A percentile compares a stretch with the other conserved stretches of the same genome.
phyloP scores from a whole-genome alignment of 352 stramenopile species.

The Globisporangium viniferum region DNA sequence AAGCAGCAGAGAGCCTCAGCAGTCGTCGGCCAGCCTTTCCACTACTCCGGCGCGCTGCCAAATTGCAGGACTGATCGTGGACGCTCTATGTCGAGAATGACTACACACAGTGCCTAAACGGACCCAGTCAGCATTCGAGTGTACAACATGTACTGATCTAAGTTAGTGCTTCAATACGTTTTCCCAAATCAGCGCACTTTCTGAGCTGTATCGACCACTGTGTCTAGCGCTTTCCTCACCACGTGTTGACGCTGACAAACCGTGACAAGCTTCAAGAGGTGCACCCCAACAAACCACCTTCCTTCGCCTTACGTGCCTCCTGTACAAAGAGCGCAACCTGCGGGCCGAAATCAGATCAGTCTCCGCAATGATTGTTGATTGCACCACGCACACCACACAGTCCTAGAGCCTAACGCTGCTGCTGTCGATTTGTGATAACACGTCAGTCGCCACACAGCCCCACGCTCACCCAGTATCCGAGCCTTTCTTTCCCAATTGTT shows the following conservation, averaged over 20 bases:
- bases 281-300: too few species aligned
- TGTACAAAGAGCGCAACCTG: not conserved
- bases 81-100: not conserved
- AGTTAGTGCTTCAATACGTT: not conserved
- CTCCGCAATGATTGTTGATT: not conserved
- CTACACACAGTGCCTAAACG: not conserved
- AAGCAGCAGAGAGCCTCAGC: not conserved
- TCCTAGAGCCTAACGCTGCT: too few species aligned
- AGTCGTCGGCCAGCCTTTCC: not conserved
- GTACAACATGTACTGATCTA: not conserved
- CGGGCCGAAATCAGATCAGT: not conserved
- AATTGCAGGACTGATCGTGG: not conserved
- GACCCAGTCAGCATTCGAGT: not conserved
- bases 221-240: not conserved
- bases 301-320: not conserved
- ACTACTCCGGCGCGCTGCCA: not conserved
- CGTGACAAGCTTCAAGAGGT: not conserved
- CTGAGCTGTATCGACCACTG: too few species aligned
- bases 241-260: not conserved
- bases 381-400: not conserved
- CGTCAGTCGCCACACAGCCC: not conserved
- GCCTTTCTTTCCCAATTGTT: not conserved
- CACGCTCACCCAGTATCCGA: not conserved
- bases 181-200: not conserved
- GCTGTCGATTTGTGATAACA: too few species aligned